Base-by-base conservation (phyloP, 169 alveolate genomes). In the Eimeria falciformis region DNA sequence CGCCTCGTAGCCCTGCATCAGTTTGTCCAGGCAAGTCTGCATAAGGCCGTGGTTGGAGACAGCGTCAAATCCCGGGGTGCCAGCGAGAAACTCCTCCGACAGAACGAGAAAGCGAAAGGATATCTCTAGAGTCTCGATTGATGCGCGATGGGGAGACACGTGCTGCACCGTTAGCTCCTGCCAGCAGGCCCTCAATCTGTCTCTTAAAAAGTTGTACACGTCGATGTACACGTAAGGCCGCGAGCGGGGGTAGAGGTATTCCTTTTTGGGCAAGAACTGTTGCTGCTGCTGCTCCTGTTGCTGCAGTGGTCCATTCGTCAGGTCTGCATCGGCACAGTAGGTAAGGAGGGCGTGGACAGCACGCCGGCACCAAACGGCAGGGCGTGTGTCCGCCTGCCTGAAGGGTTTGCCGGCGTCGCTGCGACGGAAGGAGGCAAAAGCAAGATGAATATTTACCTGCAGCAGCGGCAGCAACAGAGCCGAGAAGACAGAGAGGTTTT, bases 81-180 rank as follows among this genome's bases (percentile, higher is more conserved):
- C 96, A 17, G 95, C 93, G 50, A 96, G 78, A 25, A 69, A 78
- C 75, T 96, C 97, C 50, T 96, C 96, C 27, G 97, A 95, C 55
- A 96, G 89, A 18, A 96, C 94, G 21, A 96, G 94, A 47, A 96
- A 96, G 45, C 98, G 94, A 29, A 93, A 95, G 56, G 97, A 95
- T 3, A 96, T 93, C 94, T 96, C 98, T 29, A 95, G 94, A 37
- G 96, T 84, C 91, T 96, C 98, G 71, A 96, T 96, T 56, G 94
- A 94, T 29, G 96, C 97, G 43, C 98, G 94, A 65, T 96, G 97
- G 58, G 94, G 95, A 12, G 96, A 81, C 46, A 96, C 96, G 78
- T 95, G 98, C 90, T 96, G 98, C 45, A 96, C 98, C 3, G 98
- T 96, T 40, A 96, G 92, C 82, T 96, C 98, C 88, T 96, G 98